These are phyloP conservation scores for Metschnikowia matae DNA, from an alignment of 805 yeast genomes.

Conservation along the genomic window DNA sequence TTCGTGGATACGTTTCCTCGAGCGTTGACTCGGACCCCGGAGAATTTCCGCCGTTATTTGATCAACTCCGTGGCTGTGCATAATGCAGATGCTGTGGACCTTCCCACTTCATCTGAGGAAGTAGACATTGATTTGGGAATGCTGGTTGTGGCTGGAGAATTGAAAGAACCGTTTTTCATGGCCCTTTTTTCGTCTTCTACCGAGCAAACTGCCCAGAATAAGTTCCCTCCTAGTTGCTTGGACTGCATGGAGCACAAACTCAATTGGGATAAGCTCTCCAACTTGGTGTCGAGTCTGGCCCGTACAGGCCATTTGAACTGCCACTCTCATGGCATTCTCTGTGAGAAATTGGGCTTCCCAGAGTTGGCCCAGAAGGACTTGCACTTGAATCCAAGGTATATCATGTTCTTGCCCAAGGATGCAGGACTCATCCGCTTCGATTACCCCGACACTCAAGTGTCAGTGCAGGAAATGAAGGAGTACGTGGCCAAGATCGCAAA, in stretches of 20 bases:
- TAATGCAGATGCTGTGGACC: constrained; percentile 32
- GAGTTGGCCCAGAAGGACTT: constrained; percentile 21
- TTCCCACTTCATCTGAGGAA: constrained; percentile 39
- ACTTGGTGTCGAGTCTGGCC: constrained; percentile 38
- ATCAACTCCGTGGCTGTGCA: constrained; percentile 50
- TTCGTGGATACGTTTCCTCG: constrained; percentile 45
- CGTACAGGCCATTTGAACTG: constrained; percentile 61
- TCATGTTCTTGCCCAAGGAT: constrained; percentile 50
- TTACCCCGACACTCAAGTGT: constrained; percentile 30
- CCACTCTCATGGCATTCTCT: constrained; percentile 44
- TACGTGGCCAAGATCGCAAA: constrained; percentile 48
- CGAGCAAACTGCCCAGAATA: constrained; percentile 35
- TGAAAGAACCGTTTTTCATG: constrained; percentile 47
- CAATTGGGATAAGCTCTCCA: constrained; percentile 56
- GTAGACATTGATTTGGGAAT: constrained; percentile 42
- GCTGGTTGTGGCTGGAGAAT: constrained; percentile 48
- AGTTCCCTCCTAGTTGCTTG: constrained; percentile 39
- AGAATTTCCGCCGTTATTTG: constrained; percentile 50
- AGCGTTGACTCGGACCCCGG: constrained; percentile 42
- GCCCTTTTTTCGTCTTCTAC: constrained; percentile 63
- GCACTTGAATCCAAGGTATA: constrained; percentile 36
- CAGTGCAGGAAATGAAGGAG: constrained; percentile 28
- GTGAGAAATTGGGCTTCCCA: constrained; percentile 47
- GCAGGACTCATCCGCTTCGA: constrained; percentile 47
- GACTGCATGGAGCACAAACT: constrained; percentile 50